These are phyloP conservation scores for Trapa incisa DNA, from an alignment of 345 rosid genomes.

Conservation along the genomic window DNA sequence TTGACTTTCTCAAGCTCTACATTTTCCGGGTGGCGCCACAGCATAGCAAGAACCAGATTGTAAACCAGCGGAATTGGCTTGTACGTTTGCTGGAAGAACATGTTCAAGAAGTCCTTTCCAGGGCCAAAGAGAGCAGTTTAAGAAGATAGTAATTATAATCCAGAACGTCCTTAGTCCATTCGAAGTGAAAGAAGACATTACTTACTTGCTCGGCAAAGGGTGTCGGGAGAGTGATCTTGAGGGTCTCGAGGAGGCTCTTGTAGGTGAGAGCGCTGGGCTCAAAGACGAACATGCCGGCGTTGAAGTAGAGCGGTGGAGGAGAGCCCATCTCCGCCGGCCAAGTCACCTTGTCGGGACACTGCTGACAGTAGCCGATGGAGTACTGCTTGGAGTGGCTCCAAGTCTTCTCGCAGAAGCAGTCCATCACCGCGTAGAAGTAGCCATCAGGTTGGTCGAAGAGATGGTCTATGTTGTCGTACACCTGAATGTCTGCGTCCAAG, in stretches of 20 bases:
- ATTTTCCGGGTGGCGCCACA: slow-evolving; percentile 92
- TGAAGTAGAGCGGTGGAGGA: slow-evolving; percentile 10
- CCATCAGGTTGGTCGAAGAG: slow-evolving; percentile 9
- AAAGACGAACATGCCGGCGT: slow-evolving; percentile 4
- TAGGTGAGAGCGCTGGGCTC: slow-evolving; percentile 7
- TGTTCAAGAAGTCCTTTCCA: slow-evolving; percentile 66
- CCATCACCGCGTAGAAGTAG: slow-evolving; percentile 11
- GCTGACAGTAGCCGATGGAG: slow-evolving; percentile 7
- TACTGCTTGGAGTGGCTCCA: slow-evolving; percentile 10
- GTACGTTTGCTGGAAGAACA: slow-evolving; percentile 52
- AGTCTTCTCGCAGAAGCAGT: slow-evolving; percentile 12
- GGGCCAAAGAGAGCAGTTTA: not conserved
- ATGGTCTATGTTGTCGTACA: slow-evolving; percentile 10
- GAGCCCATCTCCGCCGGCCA: slow-evolving; percentile 7
- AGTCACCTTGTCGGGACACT: slow-evolving; percentile 6
- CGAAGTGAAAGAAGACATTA: too few relatives aligned
- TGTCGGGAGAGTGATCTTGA: slow-evolving; percentile 1
- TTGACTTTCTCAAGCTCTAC: slow-evolving; percentile 53
- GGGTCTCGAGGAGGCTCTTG: slow-evolving; percentile 4
- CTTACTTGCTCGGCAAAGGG: slow-evolving; percentile 7
- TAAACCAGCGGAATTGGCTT: slow-evolving; percentile 51
- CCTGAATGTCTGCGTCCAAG: slow-evolving; percentile 10
- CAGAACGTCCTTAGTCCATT: too few relatives aligned
- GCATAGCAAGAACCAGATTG: slow-evolving; percentile 71
- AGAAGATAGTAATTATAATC: too few relatives aligned